These are phyloP conservation scores for Rubus parviflorus DNA, from an alignment of 306 rosid species.

Conservation along the genomic window DNA sequence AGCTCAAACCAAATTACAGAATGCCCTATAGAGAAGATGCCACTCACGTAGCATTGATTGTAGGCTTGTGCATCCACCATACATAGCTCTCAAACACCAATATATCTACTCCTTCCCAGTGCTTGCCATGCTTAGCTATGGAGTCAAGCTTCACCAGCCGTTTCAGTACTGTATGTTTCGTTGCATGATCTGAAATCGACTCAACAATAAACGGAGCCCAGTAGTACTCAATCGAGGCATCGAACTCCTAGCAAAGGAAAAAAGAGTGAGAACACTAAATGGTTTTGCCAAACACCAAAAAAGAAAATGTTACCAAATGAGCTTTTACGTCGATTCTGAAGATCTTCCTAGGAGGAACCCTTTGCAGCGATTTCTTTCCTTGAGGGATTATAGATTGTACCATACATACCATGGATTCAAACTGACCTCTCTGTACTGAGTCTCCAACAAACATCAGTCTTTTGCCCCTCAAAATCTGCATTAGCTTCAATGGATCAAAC, in stretches of 20 bases:
- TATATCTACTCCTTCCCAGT: conserved; percentile 82
- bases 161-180: conserved; percentile 72
- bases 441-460: conserved; percentile 91
- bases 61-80: conserved; percentile 87
- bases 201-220: conserved; percentile 94
- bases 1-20: background rate
- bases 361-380: conserved; percentile 68
- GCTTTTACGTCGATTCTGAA: conserved; percentile 60
- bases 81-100: conserved; percentile 91
- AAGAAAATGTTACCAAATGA: background rate
- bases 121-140: conserved; percentile 71
- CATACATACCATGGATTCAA: conserved; percentile 85
- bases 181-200: conserved; percentile 89
- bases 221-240: conserved; percentile 81
- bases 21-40: background rate
- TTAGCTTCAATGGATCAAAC: conserved; percentile 78
- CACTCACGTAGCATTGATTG: conserved; percentile 76
- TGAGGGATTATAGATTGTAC: conserved; percentile 74
- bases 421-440: conserved; percentile 83
- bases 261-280: background rate
- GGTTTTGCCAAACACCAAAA: background rate
- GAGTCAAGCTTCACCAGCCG: conserved; percentile 74
- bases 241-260: conserved; percentile 49
- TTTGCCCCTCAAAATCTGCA: conserved; percentile 68
- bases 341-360: conserved; percentile 83